Evolutionary conservation across 306 rosid genomes (phyloP).

Genomic region (Urtica urens): DNA sequence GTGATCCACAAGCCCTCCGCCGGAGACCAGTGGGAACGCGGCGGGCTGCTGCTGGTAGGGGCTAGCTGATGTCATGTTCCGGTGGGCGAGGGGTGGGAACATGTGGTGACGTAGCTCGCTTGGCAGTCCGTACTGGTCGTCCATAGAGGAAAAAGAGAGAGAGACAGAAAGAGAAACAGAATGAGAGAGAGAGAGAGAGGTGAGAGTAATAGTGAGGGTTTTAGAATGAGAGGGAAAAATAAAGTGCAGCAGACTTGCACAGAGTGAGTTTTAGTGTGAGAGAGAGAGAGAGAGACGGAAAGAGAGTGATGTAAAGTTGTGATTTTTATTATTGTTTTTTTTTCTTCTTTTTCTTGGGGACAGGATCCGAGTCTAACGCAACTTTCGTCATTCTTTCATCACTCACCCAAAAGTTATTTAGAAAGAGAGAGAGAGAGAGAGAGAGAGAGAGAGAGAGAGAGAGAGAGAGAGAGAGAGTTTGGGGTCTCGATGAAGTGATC

Average conservation of each 20-base stretch:
- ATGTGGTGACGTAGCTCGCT: slow-evolving; percentile 57
- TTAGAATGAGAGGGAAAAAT: too few species aligned
- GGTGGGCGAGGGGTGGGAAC: slow-evolving; percentile 35
- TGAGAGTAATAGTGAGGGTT: background rate
- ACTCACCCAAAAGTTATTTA: too few species aligned
- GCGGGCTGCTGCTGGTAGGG: background rate
- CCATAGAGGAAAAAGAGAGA: slow-evolving; percentile 28
- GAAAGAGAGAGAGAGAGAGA: background rate
- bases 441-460: too few species aligned
- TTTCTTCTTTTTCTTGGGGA: slow-evolving; percentile 13
- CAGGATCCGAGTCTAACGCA: slow-evolving; percentile 98
- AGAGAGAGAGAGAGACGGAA: slow-evolving; percentile 1
- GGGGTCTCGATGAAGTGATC: background rate
- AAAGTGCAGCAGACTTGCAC: background rate
- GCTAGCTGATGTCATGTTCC: slow-evolving; percentile 15
- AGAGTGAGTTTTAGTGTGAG: background rate
- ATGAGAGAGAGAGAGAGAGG: slow-evolving; percentile 3
- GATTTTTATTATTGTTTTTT: slow-evolving; percentile 1
- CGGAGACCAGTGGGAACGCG: background rate
- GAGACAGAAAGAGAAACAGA: background rate
- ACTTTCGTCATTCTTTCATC: slow-evolving; percentile 31
- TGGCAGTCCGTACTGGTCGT: slow-evolving; percentile 34
- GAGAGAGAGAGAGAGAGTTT: background rate
- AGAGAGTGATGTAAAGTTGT: slow-evolving; percentile 7
- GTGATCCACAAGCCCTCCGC: slow-evolving; percentile 13